phyloP scores from a whole-genome alignment of 2,329 filamentous ascomycete species.

The Penicillium vulpinum region DNA sequence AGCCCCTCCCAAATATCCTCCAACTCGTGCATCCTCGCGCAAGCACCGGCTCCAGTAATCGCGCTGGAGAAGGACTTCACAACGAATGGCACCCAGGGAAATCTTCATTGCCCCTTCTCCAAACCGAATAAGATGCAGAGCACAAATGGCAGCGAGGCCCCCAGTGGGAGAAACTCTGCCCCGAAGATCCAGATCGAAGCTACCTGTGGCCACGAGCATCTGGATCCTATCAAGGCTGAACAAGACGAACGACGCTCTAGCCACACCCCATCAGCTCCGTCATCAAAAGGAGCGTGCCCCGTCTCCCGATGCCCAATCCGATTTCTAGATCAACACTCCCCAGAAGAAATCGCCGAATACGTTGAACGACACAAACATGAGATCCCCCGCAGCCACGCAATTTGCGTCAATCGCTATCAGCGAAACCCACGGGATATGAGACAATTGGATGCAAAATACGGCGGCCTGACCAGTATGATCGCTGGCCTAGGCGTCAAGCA shows the following conservation, averaged over 20 bases:
- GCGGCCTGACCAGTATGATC: constrained; percentile 90
- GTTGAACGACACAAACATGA: constrained; percentile 96
- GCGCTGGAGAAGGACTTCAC: constrained; percentile 88
- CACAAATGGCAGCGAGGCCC: constrained; percentile 31
- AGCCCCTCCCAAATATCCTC: constrained; percentile 33
- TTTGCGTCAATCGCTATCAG: constrained; percentile 88
- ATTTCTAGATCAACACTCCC: constrained; percentile 86
- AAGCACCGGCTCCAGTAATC: constrained; percentile 60
- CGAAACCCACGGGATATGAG: constrained; percentile 80
- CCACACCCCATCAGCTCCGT: constrained; percentile 40
- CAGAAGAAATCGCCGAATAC: constrained; percentile 89
- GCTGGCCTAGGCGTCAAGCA: constrained; percentile 85
- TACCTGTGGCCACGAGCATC: constrained; percentile 55
- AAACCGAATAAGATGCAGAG: constrained; percentile 47
- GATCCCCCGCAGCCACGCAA: constrained; percentile 86
- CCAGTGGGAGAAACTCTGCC: constrained; percentile 41
- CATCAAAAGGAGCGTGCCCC: constrained; percentile 64
- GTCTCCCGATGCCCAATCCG: constrained; percentile 81
- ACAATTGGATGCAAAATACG: constrained; percentile 91
- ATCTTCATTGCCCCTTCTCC: constrained; percentile 78
- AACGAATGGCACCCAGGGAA: constrained; percentile 75
- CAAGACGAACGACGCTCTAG: constrained; percentile 48
- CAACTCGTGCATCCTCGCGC: constrained; percentile 43
- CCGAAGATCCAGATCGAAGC: constrained; percentile 44
- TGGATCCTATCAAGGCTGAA: constrained; percentile 58